These are phyloP conservation scores for Lepidium africanum DNA, from an alignment of 345 rosid species.

Conservation along the genomic window DNA sequence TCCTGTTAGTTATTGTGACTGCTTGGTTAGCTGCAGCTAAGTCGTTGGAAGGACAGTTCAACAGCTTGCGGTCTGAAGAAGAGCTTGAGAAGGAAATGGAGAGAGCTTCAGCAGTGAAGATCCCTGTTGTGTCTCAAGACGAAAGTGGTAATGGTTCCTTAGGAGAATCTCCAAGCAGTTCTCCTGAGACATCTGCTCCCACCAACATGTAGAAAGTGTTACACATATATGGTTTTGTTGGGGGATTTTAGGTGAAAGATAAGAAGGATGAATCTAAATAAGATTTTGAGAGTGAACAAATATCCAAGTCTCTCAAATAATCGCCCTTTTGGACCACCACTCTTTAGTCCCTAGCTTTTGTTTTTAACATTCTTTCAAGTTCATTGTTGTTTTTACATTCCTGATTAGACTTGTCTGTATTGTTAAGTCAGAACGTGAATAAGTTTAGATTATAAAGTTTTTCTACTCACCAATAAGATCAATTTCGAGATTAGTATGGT, in stretches of 20 bases:
- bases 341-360: not conserved
- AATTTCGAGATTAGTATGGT: too few relatives aligned
- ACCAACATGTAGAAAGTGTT: constrained; percentile 10
- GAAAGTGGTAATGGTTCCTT: constrained; percentile 42
- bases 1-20: constrained; percentile 66
- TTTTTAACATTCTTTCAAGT: not conserved
- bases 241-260: not conserved
- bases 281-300: constrained; percentile 9
- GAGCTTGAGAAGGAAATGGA: constrained; percentile 97
- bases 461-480: not conserved
- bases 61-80: constrained; percentile 63
- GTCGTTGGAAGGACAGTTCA: constrained; percentile 81
- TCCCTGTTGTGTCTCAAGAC: constrained; percentile 51
- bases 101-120: constrained; percentile 57
- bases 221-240: not conserved
- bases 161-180: constrained; percentile 15
- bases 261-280: constrained; percentile 2
- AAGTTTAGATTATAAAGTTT: not conserved
- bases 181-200: constrained; percentile 17
- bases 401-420: not conserved
- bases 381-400: not conserved
- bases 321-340: not conserved
- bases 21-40: constrained; percentile 88
- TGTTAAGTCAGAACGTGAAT: not conserved
- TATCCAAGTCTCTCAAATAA: constrained; percentile 4